Percentiles rank a stretch among this genome's conserved stretches.
Evolutionary conservation across 352 stramenopile genomes (phyloP).

Genomic region (Phytophthora niederhauseri): DNA sequence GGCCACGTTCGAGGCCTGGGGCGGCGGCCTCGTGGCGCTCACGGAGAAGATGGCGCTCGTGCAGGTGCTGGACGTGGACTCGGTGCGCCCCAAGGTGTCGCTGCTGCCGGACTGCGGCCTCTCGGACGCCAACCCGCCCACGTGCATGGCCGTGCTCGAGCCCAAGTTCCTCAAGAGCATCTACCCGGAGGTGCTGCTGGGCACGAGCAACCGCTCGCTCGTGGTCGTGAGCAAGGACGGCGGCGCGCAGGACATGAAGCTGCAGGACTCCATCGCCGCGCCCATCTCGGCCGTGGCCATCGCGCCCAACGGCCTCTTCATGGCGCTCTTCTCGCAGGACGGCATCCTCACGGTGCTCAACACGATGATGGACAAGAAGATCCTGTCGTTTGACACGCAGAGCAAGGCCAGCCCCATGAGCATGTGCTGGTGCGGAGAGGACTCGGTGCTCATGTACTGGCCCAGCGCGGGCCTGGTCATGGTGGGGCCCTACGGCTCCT

Average conservation of each 20-base stretch:
- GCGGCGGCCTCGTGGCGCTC: constrained; percentile 76
- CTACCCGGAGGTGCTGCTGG: constrained; percentile 94
- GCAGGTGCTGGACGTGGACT: constrained; percentile 82
- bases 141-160: constrained; percentile 93
- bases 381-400: constrained; percentile 89
- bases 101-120: constrained; percentile 75
- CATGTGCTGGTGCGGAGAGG: constrained; percentile 92
- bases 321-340: constrained; percentile 95
- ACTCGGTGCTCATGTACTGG: constrained; percentile 92
- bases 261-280: constrained; percentile 81
- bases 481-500: constrained; percentile 88
- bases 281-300: constrained; percentile 94
- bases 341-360: constrained; percentile 95
- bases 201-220: constrained; percentile 91
- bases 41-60: constrained; percentile 84
- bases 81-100: constrained; percentile 78
- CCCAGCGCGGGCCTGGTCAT: constrained; percentile 80
- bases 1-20: constrained; percentile 79
- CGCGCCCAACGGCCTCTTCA: constrained; percentile 95
- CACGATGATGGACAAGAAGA: constrained; percentile 96
- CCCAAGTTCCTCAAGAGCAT: constrained; percentile 91
- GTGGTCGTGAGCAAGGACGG: constrained; percentile 81
- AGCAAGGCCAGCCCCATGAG: constrained; percentile 72
- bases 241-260: constrained; percentile 78
- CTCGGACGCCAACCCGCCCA: constrained; percentile 75